These are phyloP conservation scores for Cystobasidium slooffiae DNA, from an alignment of 1,284 basidiomycete genomes.

Conservation along the genomic window DNA sequence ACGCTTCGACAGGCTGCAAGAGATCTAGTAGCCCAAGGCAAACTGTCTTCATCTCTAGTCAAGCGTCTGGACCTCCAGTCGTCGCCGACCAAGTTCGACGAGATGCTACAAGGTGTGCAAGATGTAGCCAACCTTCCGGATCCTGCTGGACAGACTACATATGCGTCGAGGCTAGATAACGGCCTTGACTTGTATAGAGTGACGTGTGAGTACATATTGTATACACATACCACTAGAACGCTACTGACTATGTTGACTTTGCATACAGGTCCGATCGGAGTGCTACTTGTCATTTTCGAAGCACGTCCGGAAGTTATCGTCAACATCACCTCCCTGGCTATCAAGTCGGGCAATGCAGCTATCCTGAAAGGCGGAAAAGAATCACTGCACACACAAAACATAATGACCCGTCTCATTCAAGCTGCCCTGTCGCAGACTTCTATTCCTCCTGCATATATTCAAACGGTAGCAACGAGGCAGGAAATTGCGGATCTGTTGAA, in stretches of 20 bases:
- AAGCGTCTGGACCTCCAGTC: constrained; percentile 83
- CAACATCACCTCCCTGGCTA: constrained; percentile 93
- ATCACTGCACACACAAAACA: constrained; percentile 73
- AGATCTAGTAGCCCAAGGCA: constrained; percentile 75
- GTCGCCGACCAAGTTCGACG: constrained; percentile 84
- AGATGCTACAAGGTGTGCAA: constrained; percentile 85
- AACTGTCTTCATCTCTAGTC: constrained; percentile 78
- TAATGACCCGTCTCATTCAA: constrained; percentile 79
- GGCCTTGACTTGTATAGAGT: constrained; percentile 87
- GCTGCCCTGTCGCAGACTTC: constrained; percentile 71
- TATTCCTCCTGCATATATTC: constrained; percentile 80
- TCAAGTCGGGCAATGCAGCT: constrained; percentile 94
- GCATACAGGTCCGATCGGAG: constrained; percentile 74
- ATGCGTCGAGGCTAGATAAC: constrained; percentile 85
- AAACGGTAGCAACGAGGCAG: constrained; percentile 88
- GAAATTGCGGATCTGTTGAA: constrained; percentile 85
- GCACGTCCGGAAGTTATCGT: constrained; percentile 97
- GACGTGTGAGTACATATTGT: constrained; percentile 64
- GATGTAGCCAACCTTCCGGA: constrained; percentile 86
- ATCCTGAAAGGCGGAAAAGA: constrained; percentile 98
- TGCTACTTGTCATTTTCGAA: constrained; percentile 96
- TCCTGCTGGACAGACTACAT: constrained; percentile 84
- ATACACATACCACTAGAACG: not conserved
- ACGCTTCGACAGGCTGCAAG: constrained; percentile 67
- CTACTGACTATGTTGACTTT: not conserved